These are phyloP conservation scores for Vigna angularis DNA, from an alignment of 306 rosid genomes.

Conservation along the genomic window DNA sequence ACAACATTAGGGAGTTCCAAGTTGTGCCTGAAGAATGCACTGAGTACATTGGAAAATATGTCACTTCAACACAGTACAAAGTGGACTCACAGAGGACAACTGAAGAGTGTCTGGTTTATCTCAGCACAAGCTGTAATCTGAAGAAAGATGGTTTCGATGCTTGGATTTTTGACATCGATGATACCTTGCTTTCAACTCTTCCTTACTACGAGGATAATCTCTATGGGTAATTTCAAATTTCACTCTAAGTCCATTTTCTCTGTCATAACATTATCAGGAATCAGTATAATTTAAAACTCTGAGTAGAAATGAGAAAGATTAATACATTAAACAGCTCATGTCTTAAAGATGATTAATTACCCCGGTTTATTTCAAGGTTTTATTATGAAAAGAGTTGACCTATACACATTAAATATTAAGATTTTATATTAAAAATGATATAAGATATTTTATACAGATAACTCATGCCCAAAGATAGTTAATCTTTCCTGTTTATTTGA, in stretches of 20 bases:
- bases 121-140: constrained; percentile 58
- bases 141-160: constrained; percentile 67
- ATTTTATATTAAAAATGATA: no score
- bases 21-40: constrained; percentile 73
- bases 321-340: no score
- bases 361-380: no score
- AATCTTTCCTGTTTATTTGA: no score
- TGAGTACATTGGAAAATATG: constrained; percentile 54
- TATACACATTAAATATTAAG: no score
- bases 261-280: no score
- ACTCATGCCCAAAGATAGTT: no score
- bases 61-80: constrained; percentile 60
- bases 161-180: constrained; percentile 82
- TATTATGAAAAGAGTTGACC: no score
- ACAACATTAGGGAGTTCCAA: constrained; percentile 64
- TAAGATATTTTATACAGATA: no score
- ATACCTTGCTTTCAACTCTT: constrained; percentile 63
- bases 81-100: constrained; percentile 58
- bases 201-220: constrained; percentile 61
- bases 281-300: no score
- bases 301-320: no score
- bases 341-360: no score
- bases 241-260: background rate
- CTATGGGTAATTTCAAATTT: constrained; percentile 51
- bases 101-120: constrained; percentile 59